A percentile compares a stretch with the other conserved stretches of the same genome.
phyloP scores from a whole-genome alignment of 371 early-diverging fungal species.

The Mortierella sp. region DNA sequence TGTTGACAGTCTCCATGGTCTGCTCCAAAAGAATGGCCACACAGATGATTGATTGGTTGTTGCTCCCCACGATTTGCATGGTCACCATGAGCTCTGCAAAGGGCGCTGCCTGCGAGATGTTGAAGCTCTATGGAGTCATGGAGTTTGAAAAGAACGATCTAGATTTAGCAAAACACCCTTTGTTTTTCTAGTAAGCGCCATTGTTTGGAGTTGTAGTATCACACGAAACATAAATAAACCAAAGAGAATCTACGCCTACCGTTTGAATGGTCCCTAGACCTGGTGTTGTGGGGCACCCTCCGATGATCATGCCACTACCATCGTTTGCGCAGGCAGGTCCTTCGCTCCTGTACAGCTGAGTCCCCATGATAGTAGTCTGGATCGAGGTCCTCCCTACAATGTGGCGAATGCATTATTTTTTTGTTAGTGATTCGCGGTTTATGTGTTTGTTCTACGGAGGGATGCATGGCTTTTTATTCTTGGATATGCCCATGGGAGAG shows the following conservation, averaged over 20 bases:
- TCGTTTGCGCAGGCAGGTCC: constrained; percentile 43
- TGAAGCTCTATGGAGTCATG: constrained; percentile 28
- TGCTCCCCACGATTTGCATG: constrained; percentile 44
- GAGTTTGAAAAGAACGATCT: background rate
- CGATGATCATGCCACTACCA: constrained; percentile 46
- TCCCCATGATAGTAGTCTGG: constrained; percentile 50
- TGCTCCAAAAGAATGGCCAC: constrained; percentile 57
- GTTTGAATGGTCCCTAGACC: constrained; percentile 39
- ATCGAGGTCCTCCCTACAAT: constrained; percentile 44
- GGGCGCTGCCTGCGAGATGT: constrained; percentile 47
- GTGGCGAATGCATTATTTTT: background rate
- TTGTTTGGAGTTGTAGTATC: background rate
- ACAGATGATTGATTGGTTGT: constrained; percentile 61
- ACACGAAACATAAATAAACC: background rate
- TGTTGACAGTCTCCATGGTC: constrained; percentile 37
- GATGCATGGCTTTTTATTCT: background rate
- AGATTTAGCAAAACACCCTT: background rate
- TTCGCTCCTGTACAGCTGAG: constrained; percentile 49
- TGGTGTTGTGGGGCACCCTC: constrained; percentile 41
- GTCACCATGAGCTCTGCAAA: constrained; percentile 51
- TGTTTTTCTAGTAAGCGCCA: background rate
- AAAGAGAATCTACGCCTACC: constrained; percentile 10
- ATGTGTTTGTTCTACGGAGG: background rate
- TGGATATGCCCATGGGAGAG: background rate
- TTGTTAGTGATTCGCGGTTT: background rate